Percentiles rank a stretch among this genome's conserved stretches.
These are phyloP conservation scores for Phialophora expanda DNA, from an alignment of 2,329 filamentous ascomycete species.

Conservation along the genomic window DNA sequence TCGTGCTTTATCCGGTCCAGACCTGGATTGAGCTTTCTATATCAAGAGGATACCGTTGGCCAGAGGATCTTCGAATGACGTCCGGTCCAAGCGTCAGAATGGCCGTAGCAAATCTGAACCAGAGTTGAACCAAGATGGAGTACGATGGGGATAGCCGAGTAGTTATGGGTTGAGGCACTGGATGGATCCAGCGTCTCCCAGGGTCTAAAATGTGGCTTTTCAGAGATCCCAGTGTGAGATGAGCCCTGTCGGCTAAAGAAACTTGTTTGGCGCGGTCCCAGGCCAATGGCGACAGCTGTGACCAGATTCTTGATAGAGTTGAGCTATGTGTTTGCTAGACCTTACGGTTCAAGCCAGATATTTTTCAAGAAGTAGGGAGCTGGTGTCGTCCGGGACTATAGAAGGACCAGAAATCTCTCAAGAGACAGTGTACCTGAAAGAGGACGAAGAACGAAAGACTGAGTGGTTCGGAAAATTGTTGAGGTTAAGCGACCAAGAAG, in stretches of 20 bases:
- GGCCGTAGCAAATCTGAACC: constrained; percentile 20
- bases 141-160: constrained; percentile 26
- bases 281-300: constrained; percentile 15
- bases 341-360: constrained; percentile 19
- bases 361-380: constrained; percentile 16
- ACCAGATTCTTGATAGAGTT: constrained; percentile 16
- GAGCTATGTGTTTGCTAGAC: constrained; percentile 21
- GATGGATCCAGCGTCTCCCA: constrained; percentile 30
- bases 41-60: constrained; percentile 21
- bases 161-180: constrained; percentile 29
- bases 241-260: constrained; percentile 19
- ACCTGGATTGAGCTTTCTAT: constrained; percentile 21
- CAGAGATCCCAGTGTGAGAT: constrained; percentile 28
- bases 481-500: constrained; percentile 19
- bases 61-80: constrained; percentile 30
- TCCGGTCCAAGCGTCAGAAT: constrained; percentile 19
- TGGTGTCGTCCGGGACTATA: constrained; percentile 1
- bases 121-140: constrained; percentile 24
- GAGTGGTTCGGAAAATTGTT: constrained; percentile 27
- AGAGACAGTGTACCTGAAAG: constrained; percentile 17
- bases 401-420: constrained; percentile 3
- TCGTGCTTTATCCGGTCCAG: constrained; percentile 17
- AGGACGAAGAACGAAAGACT: constrained; percentile 8
- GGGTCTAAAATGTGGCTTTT: constrained; percentile 34
- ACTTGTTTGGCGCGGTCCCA: constrained; percentile 17